Base-by-base conservation (phyloP, 768 basidiomycete genomes). In the Inosperma sp. region DNA sequence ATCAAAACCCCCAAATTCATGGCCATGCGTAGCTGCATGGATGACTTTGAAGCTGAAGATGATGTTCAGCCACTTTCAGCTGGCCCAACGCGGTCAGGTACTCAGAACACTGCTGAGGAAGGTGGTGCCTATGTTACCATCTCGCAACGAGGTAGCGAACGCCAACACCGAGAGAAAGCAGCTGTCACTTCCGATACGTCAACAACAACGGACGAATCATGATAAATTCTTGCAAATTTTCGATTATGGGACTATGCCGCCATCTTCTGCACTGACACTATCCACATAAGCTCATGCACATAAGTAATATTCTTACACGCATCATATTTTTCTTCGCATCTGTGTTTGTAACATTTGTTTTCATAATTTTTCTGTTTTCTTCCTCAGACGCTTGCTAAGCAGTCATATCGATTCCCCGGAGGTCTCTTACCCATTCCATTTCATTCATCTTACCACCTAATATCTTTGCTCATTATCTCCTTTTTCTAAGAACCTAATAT, bases 111-210 rank as follows among this genome's bases (percentile, higher is more conserved):
- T 7, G 68, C 76, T 12, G 89, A 90, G 67, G 73, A 79, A 35
- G 90, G 90, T 52, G 84, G 90, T 43, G 86, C 90, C 13, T 92
- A 93, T 62, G 82, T 92, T 60, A 93, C 91, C 13, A 74, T 93
- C 46, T 92, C 90, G 34, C 85, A 87, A 57, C 81, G 82, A 61
- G 90, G 81, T 23, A 83, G 81, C 62, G 86, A 90, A 67, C 80
- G 83, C 58, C 79, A 81, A 65, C 77, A 78, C 55, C 68, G 73
- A 29, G 64, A 76, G 62, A 67, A 69, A 39, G 59, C 61, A 10
- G 62, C 65, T 21, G 56, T 58, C 25, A 63, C 62, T 33, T 55
- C 59, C 7, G 56, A 59, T 45, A 50, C 46, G 34, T 22, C 51
- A 27, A 51, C 58, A 59, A 26, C 57, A 66, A 7, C 46, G 56